Evolutionary conservation across 2,329 filamentous ascomycete genomes (phyloP).

Genomic region (Teratosphaeria epicoccoides): DNA sequence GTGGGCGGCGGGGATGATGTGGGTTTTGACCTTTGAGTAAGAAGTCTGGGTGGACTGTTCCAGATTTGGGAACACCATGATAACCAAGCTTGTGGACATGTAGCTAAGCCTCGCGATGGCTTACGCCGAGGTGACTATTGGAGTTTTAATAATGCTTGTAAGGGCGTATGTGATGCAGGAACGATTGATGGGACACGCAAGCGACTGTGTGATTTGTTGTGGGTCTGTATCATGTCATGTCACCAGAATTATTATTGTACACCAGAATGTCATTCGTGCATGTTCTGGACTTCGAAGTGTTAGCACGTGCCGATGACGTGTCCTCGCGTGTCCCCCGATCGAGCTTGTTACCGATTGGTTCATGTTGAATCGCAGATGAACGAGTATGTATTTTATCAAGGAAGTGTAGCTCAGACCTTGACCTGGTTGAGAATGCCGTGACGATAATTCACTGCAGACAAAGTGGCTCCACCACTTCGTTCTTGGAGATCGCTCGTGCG

Average conservation of each 20-base stretch:
- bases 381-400: no score
- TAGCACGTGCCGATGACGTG: background rate
- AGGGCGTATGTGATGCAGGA: background rate
- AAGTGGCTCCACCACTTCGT: conserved; percentile 9
- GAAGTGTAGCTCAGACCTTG: no score
- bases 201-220: no score
- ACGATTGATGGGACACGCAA: background rate
- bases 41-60: background rate
- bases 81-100: background rate
- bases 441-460: background rate
- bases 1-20: conserved; percentile 20
- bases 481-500: conserved; percentile 17
- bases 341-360: background rate
- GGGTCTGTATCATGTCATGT: no score
- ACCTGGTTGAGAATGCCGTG: no score
- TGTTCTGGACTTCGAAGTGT: background rate
- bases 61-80: conserved; percentile 4
- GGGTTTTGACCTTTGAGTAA: background rate
- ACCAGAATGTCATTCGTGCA: background rate
- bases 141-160: background rate
- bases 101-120: background rate
- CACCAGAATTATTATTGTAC: background rate
- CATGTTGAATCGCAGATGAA: background rate
- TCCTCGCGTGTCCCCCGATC: background rate
- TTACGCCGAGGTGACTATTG: background rate